Evolutionary conservation across 257 asterid genomes (phyloP).

Genomic region (Solanum lignicaule): DNA sequence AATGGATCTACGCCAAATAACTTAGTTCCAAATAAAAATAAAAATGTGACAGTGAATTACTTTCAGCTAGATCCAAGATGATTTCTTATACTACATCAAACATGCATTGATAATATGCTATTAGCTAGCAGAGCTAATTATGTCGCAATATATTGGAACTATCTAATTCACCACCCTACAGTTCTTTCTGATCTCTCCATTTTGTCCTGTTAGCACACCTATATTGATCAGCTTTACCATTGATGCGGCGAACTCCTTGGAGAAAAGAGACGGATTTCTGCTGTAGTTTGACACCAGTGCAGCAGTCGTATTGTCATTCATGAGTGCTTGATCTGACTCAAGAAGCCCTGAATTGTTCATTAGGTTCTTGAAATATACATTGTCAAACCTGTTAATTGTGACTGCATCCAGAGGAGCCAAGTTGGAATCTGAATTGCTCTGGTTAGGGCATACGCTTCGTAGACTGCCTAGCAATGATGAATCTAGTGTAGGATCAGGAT

Average conservation of each 20-base stretch:
- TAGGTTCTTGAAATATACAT: constrained; percentile 49
- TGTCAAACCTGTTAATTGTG: constrained; percentile 40
- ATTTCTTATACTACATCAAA: background rate
- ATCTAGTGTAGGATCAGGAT: constrained; percentile 62
- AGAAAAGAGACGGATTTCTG: constrained; percentile 35
- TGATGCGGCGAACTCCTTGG: constrained; percentile 44
- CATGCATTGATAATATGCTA: background rate
- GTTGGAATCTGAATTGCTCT: constrained; percentile 31
- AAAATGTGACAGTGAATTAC: background rate
- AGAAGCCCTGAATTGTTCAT: constrained; percentile 41
- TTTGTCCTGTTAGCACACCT: constrained; percentile 41
- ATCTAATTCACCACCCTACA: constrained; percentile 47
- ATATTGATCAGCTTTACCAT: constrained; percentile 57
- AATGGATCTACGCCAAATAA: background rate
- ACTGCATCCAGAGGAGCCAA: constrained; percentile 43
- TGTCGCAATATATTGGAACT: background rate
- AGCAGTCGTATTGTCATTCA: constrained; percentile 44
- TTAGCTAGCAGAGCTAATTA: background rate
- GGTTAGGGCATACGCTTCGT: constrained; percentile 39
- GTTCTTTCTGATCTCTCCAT: constrained; percentile 54
- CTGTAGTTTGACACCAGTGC: constrained; percentile 32
- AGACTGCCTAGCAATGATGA: constrained; percentile 23
- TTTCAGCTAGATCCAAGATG: background rate
- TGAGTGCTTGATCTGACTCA: constrained; percentile 57
- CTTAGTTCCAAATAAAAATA: background rate